Evolutionary conservation across 257 asterid species (phyloP).

Genomic region (Solanum ossicruentum): DNA sequence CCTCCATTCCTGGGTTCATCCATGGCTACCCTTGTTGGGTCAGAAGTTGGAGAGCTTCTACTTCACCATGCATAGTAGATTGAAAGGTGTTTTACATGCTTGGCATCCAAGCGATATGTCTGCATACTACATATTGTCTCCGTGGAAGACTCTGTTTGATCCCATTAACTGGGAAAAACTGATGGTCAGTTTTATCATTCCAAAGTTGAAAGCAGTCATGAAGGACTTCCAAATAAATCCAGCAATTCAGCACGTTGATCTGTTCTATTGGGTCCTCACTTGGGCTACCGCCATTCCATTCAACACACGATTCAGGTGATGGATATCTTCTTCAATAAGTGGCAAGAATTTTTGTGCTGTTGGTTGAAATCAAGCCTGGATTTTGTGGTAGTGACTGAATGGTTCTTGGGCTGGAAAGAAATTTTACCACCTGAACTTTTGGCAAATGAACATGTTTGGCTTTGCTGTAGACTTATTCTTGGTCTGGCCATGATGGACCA

Average conservation of each 20-base stretch:
- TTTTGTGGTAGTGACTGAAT: conserved; percentile 50
- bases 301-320: conserved; percentile 56
- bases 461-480: conserved; percentile 22
- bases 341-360: conserved; percentile 50
- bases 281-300: conserved; percentile 41
- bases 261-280: conserved; percentile 34
- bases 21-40: conserved; percentile 57
- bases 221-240: conserved; percentile 38
- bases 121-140: conserved; percentile 46
- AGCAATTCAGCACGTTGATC: conserved; percentile 41
- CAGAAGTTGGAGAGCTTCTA: conserved; percentile 40
- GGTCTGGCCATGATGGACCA: conserved; percentile 65
- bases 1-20: conserved; percentile 59
- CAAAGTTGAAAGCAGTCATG: conserved; percentile 37
- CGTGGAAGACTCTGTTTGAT: conserved; percentile 56
- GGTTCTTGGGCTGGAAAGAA: conserved; percentile 66
- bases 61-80: conserved; percentile 34
- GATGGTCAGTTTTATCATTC: conserved; percentile 36
- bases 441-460: conserved; percentile 37
- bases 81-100: conserved; percentile 56
- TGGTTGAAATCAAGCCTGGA: conserved; percentile 46
- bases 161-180: conserved; percentile 58
- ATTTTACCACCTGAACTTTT: conserved; percentile 46
- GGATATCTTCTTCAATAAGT: conserved; percentile 31
- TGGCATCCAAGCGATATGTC: conserved; percentile 69